These are phyloP conservation scores for Microdochium trichocladiopsis DNA, from an alignment of 2,329 filamentous ascomycete genomes.

Conservation along the genomic window DNA sequence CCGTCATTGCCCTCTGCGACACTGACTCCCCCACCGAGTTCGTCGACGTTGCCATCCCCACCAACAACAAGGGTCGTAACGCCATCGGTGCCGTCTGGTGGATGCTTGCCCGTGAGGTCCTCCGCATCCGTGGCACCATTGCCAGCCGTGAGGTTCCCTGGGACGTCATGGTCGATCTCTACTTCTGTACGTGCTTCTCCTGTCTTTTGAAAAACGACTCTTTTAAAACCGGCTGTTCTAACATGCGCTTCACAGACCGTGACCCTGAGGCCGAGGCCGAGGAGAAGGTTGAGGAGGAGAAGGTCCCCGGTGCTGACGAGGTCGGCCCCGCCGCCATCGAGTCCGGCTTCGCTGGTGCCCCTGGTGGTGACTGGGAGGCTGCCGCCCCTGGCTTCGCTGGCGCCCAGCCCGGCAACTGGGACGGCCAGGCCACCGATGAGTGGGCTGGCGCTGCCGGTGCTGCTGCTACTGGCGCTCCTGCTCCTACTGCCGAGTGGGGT, in stretches of 20 bases:
- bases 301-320: slow-evolving; percentile 80
- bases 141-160: slow-evolving; percentile 93
- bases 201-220: neutral
- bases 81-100: slow-evolving; percentile 98
- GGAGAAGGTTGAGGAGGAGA: slow-evolving; percentile 94
- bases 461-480: slow-evolving; percentile 59
- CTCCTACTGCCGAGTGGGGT: slow-evolving; percentile 64
- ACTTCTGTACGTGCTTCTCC: slow-evolving; percentile 71
- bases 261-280: slow-evolving; percentile 99
- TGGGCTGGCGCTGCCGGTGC: slow-evolving; percentile 47
- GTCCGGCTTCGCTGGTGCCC: slow-evolving; percentile 58
- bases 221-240: slow-evolving; percentile 9
- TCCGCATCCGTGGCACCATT: slow-evolving; percentile 95
- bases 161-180: slow-evolving; percentile 99
- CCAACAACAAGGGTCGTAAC: slow-evolving; percentile 99
- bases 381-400: slow-evolving; percentile 64
- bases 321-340: slow-evolving; percentile 73
- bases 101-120: slow-evolving; percentile 99
- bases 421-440: slow-evolving; percentile 51
- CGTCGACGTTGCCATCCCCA: slow-evolving; percentile 98
- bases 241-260: slow-evolving; percentile 53
- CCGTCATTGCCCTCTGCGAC: slow-evolving; percentile 97
- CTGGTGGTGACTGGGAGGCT: slow-evolving; percentile 78
- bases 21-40: slow-evolving; percentile 99
- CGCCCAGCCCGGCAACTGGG: slow-evolving; percentile 49